These are phyloP conservation scores for Synchytrium microbalum DNA, from an alignment of 371 early-diverging fungal species.

Conservation along the genomic window DNA sequence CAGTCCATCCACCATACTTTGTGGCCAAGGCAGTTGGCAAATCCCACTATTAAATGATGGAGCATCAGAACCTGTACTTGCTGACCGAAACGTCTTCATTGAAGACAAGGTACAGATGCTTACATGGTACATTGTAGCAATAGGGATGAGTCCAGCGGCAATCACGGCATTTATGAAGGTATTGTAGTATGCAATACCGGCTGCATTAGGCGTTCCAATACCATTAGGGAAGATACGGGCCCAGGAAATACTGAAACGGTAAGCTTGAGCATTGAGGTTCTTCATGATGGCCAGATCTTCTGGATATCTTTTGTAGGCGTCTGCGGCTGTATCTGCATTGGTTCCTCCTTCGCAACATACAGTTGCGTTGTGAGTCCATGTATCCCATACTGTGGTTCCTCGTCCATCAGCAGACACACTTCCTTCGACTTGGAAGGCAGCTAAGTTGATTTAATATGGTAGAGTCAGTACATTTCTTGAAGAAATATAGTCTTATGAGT, in stretches of 20 bases:
- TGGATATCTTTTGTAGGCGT: constrained; percentile 27
- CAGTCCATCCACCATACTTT: constrained; percentile 18
- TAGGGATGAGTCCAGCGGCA: constrained; percentile 21
- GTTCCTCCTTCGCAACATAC: background rate
- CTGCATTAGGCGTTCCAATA: constrained; percentile 12
- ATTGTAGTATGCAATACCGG: constrained; percentile 23
- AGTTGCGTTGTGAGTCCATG: constrained; percentile 11
- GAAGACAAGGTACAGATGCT: background rate
- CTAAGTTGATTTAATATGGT: too few species aligned
- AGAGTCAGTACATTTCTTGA: too few species aligned
- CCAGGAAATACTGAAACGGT: constrained; percentile 33
- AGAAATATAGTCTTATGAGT: too few species aligned
- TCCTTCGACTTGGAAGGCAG: constrained; percentile 11
- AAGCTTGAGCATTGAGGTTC: constrained; percentile 16
- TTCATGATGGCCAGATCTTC: constrained; percentile 33
- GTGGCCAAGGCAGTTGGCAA: constrained; percentile 21
- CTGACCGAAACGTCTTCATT: too few species aligned
- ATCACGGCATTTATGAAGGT: constrained; percentile 24
- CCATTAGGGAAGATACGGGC: constrained; percentile 25
- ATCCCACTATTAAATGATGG: constrained; percentile 30
- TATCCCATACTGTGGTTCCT: constrained; percentile 29
- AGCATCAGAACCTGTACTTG: too few species aligned
- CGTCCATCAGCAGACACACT: constrained; percentile 31
- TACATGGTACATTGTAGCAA: constrained; percentile 17
- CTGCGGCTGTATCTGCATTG: constrained; percentile 21